A percentile compares a stretch with the other conserved stretches of the same genome.
phyloP scores from a whole-genome alignment of 169 alveolate species.

The Plasmodium inui region DNA sequence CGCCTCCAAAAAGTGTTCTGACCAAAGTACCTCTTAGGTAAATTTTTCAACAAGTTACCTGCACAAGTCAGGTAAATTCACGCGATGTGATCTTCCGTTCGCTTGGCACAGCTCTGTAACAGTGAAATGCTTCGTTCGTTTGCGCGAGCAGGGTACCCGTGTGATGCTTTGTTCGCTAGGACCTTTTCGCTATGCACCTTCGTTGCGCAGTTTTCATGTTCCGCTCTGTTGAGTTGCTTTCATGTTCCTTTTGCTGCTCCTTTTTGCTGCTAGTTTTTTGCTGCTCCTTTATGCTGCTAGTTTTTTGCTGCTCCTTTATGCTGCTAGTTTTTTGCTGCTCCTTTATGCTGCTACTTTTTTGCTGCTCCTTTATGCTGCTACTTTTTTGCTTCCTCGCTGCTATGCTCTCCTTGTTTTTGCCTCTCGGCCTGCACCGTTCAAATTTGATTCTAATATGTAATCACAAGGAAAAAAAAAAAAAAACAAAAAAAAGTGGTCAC shows the following conservation, averaged over 20 bases:
- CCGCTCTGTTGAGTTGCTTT: not conserved
- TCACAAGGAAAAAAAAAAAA: not conserved
- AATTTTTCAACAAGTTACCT: not conserved
- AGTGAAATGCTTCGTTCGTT: too few relatives aligned
- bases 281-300: not conserved
- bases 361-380: not conserved
- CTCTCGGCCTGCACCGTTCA: not conserved
- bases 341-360: not conserved
- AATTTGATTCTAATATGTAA: not conserved
- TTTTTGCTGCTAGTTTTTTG: not conserved
- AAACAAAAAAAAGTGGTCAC: not conserved
- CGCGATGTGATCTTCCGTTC: not conserved
- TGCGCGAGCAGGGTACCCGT: too few relatives aligned
- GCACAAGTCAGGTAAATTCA: not conserved
- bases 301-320: not conserved
- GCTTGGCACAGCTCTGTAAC: too few relatives aligned
- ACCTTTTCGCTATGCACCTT: too few relatives aligned
- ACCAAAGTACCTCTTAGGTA: not conserved
- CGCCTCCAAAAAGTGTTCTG: not conserved
- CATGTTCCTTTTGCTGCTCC: not conserved
- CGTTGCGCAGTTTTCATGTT: not conserved
- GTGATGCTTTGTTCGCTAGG: too few relatives aligned
- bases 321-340: not conserved
- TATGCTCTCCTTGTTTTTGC: not conserved
- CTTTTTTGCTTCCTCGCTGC: not conserved